Evolutionary conservation across 768 basidiomycete species (phyloP), one percentile per base, ranked within the genome.

Genomic region (Mycena rosella): DNA sequence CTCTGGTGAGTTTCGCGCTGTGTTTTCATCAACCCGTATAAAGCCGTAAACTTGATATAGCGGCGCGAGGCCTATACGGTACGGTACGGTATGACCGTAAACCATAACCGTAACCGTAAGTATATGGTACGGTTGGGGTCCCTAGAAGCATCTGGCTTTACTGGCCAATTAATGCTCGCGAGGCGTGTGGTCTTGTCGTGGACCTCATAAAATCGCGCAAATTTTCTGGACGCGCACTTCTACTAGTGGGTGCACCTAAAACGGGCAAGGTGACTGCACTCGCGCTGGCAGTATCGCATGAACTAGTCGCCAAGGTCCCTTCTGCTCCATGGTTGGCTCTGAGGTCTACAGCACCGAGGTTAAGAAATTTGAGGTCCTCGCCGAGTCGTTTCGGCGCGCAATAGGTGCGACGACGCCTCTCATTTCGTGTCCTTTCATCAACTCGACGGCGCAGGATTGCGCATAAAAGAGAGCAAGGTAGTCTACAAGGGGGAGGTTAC

Each of bases 401-500:
- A 99, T 99, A 67, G 97, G 96, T 96, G 75, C 76, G 92, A n/a
- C 18, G 51, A 70, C 56, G 68, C 73, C 72, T 63, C 71, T 38
- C n/a, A n/a, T n/a, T n/a, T n/a, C n/a, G n/a, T n/a, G n/a, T n/a
- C n/a, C n/a, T n/a, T n/a, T n/a, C n/a, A n/a, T n/a, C n/a, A n/a
- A 20, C 52, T 32, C 22, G 40, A 59, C 48, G n/a, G 47, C 38
- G 15, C 76, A 96, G 96, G 97, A 51, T 87, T 99, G 38, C 90
- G 97, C 77, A 98, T 99, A 85, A 99, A 99, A 80, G 98, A 99
- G 80, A 98, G 96, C 7, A 99, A 99, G 78, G 96, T 97, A 75
- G 96, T 99, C 9, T 99, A 96, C 79, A 97, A 99, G 78, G 97
- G 98, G 65, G 97, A 99, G 81, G 94, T 99, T 20, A 99, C 97